Percentiles rank a stretch among this genome's conserved stretches.
phyloP scores from a whole-genome alignment of 2,329 filamentous ascomycete species.

The Cadophora sp. region DNA sequence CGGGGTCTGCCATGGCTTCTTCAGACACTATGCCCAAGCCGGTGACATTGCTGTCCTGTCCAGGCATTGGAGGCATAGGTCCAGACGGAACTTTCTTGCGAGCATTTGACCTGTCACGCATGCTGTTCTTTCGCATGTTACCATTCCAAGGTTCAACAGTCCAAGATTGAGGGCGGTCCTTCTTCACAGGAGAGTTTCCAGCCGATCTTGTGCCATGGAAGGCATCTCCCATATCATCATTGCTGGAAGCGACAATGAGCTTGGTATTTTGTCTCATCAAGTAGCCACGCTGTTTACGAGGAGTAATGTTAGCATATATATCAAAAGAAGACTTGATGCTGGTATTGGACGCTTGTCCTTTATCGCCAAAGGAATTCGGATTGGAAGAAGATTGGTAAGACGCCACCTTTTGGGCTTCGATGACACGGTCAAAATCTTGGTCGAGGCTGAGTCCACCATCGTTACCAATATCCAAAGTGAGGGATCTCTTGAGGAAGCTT shows the following conservation, averaged over 20 bases:
- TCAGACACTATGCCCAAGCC: slow-evolving; percentile 71
- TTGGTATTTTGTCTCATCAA: slow-evolving; percentile 99
- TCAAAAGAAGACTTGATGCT: slow-evolving; percentile 21
- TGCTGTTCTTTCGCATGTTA: slow-evolving; percentile 70
- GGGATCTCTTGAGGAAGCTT: slow-evolving; percentile 81
- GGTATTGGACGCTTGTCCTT: slow-evolving; percentile 55
- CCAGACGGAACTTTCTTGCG: slow-evolving; percentile 53
- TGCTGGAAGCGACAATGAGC: slow-evolving; percentile 85
- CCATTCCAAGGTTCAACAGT: slow-evolving; percentile 97
- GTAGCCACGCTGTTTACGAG: slow-evolving; percentile 87
- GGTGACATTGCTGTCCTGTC: slow-evolving; percentile 79
- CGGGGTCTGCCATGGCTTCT: slow-evolving; percentile 54
- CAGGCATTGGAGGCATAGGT: slow-evolving; percentile 81
- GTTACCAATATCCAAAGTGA: slow-evolving; percentile 75
- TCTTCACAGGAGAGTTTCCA: slow-evolving; percentile 74
- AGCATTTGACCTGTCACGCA: slow-evolving; percentile 63
- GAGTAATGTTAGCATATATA: slow-evolving; percentile 66
- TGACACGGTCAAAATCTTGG: slow-evolving; percentile 91
- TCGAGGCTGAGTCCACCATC: slow-evolving; percentile 88
- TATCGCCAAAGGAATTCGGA: slow-evolving; percentile 29
- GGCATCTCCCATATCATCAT: slow-evolving; percentile 67
- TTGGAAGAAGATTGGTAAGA: slow-evolving; percentile 47
- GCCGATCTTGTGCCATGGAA: slow-evolving; percentile 61
- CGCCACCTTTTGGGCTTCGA: slow-evolving; percentile 95
- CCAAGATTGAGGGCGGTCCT: slow-evolving; percentile 87